phyloP scores from a whole-genome alignment of 352 stramenopile species.

The Pythium rishiriense region DNA sequence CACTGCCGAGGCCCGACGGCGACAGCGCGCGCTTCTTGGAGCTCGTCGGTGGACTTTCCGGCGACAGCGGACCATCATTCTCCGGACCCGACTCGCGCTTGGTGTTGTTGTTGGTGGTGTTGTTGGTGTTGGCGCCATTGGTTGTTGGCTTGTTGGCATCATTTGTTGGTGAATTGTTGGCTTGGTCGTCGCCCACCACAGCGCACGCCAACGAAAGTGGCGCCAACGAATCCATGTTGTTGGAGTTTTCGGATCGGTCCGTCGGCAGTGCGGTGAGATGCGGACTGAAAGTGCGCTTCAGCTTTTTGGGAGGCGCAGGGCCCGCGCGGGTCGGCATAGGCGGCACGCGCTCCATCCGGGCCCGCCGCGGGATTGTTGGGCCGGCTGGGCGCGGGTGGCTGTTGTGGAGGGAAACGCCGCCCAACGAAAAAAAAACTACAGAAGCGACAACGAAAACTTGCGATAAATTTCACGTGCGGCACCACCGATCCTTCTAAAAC shows the following conservation, averaged over 20 bases:
- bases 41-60: background rate
- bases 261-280: background rate
- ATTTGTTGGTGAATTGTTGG: background rate
- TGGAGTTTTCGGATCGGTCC: background rate
- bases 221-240: background rate
- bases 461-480: too few relatives aligned
- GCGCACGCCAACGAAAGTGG: background rate
- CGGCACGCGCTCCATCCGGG: background rate
- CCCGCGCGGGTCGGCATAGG: slow-evolving; percentile 11
- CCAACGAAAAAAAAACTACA: slow-evolving; percentile 3
- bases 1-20: slow-evolving; percentile 4
- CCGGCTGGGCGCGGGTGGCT: slow-evolving; percentile 12
- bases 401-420: slow-evolving; percentile 15
- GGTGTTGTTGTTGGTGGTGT: background rate
- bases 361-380: background rate
- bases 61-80: slow-evolving; percentile 11
- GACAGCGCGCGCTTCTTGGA: slow-evolving; percentile 33
- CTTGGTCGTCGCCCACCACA: background rate
- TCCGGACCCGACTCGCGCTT: slow-evolving; percentile 6
- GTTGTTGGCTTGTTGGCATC: slow-evolving; percentile 8
- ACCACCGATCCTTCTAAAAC: slow-evolving; percentile 18
- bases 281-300: background rate
- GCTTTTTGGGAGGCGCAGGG: slow-evolving; percentile 1
- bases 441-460: slow-evolving; percentile 4
- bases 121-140: slow-evolving; percentile 8